These are phyloP conservation scores for Aspergillus sp. DNA, from an alignment of 2,329 filamentous ascomycete genomes.

Conservation along the genomic window DNA sequence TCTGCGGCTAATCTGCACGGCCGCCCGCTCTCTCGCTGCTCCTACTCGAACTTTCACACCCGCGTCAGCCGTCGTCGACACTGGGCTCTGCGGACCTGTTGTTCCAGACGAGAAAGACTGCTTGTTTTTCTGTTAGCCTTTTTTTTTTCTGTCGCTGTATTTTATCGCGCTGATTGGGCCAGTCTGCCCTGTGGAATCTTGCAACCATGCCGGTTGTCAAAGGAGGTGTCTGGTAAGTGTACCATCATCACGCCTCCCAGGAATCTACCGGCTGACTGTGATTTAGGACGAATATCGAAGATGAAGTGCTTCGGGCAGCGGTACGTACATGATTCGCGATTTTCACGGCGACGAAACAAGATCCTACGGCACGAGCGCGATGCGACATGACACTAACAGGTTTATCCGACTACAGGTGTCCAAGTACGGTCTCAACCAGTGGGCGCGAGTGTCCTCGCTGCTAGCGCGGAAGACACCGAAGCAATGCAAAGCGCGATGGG, in stretches of 20 bases:
- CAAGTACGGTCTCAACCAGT: slow-evolving; percentile 95
- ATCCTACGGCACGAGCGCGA: not conserved
- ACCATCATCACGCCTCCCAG: not conserved
- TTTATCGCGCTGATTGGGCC: not conserved
- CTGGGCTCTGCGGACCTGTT: not conserved
- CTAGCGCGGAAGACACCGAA: slow-evolving; percentile 97
- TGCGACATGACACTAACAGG: slow-evolving; percentile 13
- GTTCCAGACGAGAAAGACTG: not conserved
- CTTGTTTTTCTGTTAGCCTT: not conserved
- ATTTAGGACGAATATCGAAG: slow-evolving; percentile 65
- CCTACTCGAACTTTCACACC: slow-evolving; percentile 9
- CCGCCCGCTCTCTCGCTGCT: not conserved
- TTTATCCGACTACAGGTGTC: slow-evolving; percentile 51
- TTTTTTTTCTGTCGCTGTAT: not conserved
- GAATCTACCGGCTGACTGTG: slow-evolving; percentile 16
- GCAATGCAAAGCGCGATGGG: slow-evolving; percentile 98
- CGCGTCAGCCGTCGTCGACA: slow-evolving; percentile 15
- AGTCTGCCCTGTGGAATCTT: slow-evolving; percentile 10
- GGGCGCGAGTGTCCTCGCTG: slow-evolving; percentile 96
- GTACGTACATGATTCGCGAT: slow-evolving; percentile 34
- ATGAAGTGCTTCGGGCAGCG: slow-evolving; percentile 95
- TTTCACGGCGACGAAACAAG: not conserved
- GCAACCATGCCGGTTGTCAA: slow-evolving; percentile 62
- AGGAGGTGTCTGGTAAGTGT: slow-evolving; percentile 58
- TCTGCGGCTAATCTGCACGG: slow-evolving; percentile 14